Evolutionary conservation across 78 protist species (phyloP), one percentile per base, ranked within the genome.

Genomic region (Dictyostelium firmibasis): DNA sequence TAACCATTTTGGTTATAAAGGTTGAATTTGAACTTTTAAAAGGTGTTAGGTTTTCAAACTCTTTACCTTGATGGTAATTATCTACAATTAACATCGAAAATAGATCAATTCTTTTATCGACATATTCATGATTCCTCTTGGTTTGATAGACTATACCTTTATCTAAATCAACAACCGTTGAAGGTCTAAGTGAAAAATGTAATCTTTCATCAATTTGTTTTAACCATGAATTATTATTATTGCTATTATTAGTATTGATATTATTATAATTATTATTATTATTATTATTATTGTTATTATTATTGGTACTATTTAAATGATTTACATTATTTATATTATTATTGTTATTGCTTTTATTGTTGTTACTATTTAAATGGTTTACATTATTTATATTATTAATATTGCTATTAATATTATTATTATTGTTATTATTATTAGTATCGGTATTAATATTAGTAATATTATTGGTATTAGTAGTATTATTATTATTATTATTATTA

Each of bases 151-250:
- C 60, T 3, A 33, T 29, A 2, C 43, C n/a, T 44, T 62, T 75
- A 47, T 86, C 93, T n/a, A 38, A 47, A 78, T 86, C 93, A 14
- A 86, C 69, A 23, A 86, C 85, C 10, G 93, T 86, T 18, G 69
- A 25, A n/a, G 93, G 93, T 77, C 85, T 57, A 13, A 86, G 77
- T 36, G 93, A 86, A 9, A 62, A 77, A 38, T 76, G 60, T 11
- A 86, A 13, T 25, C 47, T 50, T 64, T 86, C 93, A 36, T 86
- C 93, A 33, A 86, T 53, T 77, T 75, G 76, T 62, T 86, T 86
- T 20, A 60, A 72, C 35, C 38, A 27, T 11, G 33, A 25, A 27
- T 67, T 29, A 67, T 29, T 29, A 67, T 10, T 67, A 11, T 11
- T 53, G 20, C 20, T 57, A 57, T 57, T 57, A 20, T 20, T 57